Evolutionary conservation across 495 filamentous ascomycete genomes (phyloP), one percentile per base, ranked within the genome.

Genomic region (Hyaloscypha variabilis): DNA sequence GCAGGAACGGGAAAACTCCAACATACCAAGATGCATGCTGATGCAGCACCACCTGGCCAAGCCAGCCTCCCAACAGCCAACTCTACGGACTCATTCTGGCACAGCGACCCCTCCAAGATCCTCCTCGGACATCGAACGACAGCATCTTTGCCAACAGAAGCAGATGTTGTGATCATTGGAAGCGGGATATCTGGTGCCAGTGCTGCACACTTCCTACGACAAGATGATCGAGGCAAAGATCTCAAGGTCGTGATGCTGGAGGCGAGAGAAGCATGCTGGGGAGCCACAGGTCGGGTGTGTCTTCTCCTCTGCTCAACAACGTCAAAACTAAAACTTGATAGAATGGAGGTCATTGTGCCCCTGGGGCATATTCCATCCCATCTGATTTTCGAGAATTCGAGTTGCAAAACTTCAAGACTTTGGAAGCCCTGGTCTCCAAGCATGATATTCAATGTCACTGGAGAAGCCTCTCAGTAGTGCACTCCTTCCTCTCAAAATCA

Each of bases 261-360:
- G 75, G 91, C 91, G 6, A 81, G 91, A 57, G 87, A 91, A 74
- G 85, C 88, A 10, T 93, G 90, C 72, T 91, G 82, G 78, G 92
- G 92, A 19, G 92, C 92, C 21, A 95, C 92, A 0, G 92, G 92
- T 0, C 78, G 91, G 64, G 85, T 87, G 59, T 73, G 80, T 77
- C 6, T 13, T 23, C 52, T 21, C 51, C 21, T 29, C 11, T 58
- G 6, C n/a, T 51, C 21, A 1, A 50, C 19, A 13, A 6, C 25
- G 2, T 5, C 14, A 19, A 2, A 21, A 53, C 24, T 56, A 19
- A 56, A 23, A 36, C 1, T 50, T 53, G 10, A 19, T 59, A 86
- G 78, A 93, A 93, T 72, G 90, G 90, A 54, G 90, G 90, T 8
- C 90, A 93, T 70, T 91, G 88, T 74, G 87, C 90, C 60, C 87